phyloP scores from a whole-genome alignment of 2,329 filamentous ascomycete genomes.

The Fusarium lyarnte region DNA sequence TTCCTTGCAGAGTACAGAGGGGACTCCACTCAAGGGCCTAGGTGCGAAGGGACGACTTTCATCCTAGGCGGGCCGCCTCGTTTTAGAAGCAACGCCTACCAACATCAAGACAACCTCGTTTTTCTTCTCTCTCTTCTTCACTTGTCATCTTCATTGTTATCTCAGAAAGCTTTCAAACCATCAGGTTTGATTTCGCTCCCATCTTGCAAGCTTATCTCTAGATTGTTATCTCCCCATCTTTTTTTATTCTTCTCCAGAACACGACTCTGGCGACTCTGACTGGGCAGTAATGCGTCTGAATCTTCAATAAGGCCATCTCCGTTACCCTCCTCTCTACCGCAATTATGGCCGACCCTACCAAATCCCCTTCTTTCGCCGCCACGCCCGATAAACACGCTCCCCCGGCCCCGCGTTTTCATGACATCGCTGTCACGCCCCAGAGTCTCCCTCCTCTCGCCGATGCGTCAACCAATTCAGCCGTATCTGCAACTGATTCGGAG shows the following conservation, averaged over 20 bases:
- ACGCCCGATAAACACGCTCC: slow-evolving; percentile 40
- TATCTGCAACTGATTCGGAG: slow-evolving; percentile 41
- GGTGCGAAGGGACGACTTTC: slow-evolving; percentile 31
- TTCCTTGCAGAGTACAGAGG: slow-evolving; percentile 17
- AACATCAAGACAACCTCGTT: slow-evolving; percentile 32
- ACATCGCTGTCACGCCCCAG: slow-evolving; percentile 35
- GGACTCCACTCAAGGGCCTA: slow-evolving; percentile 19
- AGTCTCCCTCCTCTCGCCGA: slow-evolving; percentile 37
- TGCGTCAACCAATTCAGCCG: slow-evolving; percentile 17
- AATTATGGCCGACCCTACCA: slow-evolving; percentile 42
- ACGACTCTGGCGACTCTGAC: slow-evolving; percentile 29
- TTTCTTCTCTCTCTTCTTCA: slow-evolving; percentile 18
- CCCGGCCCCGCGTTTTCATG: slow-evolving; percentile 40
- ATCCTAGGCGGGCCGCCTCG: slow-evolving; percentile 38
- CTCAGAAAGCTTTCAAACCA: not conserved
- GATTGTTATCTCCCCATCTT: slow-evolving; percentile 1
- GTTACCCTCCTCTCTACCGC: slow-evolving; percentile 29
- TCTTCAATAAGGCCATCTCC: slow-evolving; percentile 41
- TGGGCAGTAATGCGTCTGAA: slow-evolving; percentile 41
- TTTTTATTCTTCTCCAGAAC: slow-evolving; percentile 1
- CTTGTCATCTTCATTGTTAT: slow-evolving; percentile 12
- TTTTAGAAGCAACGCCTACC: slow-evolving; percentile 42
- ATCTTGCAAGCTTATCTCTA: not conserved
- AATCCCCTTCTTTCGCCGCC: slow-evolving; percentile 34
- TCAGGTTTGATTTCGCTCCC: slow-evolving; percentile 1